Conservation (phyloP, 2,329 filamentous ascomycete genomes). For the Colletotrichum musae region DNA sequence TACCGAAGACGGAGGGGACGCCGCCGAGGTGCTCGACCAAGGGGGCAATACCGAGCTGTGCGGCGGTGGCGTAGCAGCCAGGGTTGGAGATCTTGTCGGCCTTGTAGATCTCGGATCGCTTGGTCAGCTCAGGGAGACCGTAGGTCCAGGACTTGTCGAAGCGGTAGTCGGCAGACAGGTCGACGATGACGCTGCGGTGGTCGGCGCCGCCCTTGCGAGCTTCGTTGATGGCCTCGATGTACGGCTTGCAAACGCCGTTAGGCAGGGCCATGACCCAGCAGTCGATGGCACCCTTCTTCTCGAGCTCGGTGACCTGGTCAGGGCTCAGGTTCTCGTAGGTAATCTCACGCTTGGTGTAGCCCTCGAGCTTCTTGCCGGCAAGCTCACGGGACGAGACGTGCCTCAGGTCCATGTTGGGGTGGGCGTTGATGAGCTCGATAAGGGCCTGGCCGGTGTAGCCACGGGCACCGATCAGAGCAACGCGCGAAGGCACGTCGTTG, state of each 20-base stretch:
- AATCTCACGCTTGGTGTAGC: constrained; percentile 92
- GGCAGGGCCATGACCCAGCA: constrained; percentile 98
- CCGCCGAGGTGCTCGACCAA: constrained; percentile 83
- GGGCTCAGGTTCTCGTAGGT: constrained; percentile 91
- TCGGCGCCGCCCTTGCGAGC: constrained; percentile 66
- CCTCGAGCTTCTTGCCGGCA: constrained; percentile 86
- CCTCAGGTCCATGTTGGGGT: constrained; percentile 90
- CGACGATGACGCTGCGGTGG: constrained; percentile 83
- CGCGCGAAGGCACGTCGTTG: constrained; percentile 82
- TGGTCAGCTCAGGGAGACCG: constrained; percentile 87
- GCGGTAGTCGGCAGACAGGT: constrained; percentile 96
- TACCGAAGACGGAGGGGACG: constrained; percentile 87
- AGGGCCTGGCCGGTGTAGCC: constrained; percentile 96
- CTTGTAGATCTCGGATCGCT: constrained; percentile 81
- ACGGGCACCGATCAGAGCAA: constrained; percentile 91
- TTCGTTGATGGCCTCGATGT: constrained; percentile 87
- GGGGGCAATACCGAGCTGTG: constrained; percentile 90
- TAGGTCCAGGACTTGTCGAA: constrained; percentile 92
- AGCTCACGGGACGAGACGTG: constrained; percentile 96
- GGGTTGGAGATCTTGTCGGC: constrained; percentile 91
- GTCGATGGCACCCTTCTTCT: constrained; percentile 87
- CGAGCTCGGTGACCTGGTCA: constrained; percentile 89
- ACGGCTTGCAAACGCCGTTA: constrained; percentile 95
- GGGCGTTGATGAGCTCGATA: constrained; percentile 87
- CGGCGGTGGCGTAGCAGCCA: constrained; percentile 94